Evolutionary conservation across 2,329 filamentous ascomycete genomes (phyloP).

Genomic region (Calonectria crousiana): DNA sequence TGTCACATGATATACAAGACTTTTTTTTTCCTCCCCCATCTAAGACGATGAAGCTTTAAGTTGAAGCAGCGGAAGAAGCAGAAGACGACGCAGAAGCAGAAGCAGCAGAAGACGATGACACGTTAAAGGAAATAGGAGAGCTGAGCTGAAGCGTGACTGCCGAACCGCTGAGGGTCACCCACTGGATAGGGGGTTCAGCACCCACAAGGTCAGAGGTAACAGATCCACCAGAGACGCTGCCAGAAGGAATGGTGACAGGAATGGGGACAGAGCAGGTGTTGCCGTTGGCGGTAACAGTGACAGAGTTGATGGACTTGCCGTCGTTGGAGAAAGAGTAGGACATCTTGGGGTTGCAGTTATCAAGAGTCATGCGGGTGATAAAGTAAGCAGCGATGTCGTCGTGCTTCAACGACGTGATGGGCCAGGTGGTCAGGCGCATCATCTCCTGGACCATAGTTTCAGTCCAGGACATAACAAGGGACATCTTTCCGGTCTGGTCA

Average conservation of each 20-base stretch:
- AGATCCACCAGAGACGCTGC: constrained; percentile 19
- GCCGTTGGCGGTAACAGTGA: constrained; percentile 24
- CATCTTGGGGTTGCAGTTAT: constrained; percentile 28
- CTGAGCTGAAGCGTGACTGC: constrained; percentile 23
- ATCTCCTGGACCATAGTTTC: constrained; percentile 34
- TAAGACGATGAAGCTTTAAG: not conserved
- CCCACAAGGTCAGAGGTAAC: constrained; percentile 21
- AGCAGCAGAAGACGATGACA: not conserved
- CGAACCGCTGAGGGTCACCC: constrained; percentile 29
- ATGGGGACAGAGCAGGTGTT: constrained; percentile 28
- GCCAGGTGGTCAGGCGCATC: constrained; percentile 33
- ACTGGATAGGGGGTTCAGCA: constrained; percentile 32
- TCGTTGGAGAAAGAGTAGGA: constrained; percentile 26
- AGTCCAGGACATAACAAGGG: constrained; percentile 32
- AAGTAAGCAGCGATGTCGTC: constrained; percentile 33
- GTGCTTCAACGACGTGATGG: constrained; percentile 30
- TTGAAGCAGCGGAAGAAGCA: not conserved
- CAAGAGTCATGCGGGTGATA: constrained; percentile 28
- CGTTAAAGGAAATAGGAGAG: constrained; percentile 1
- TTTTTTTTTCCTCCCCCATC: not conserved
- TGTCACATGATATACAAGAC: constrained; percentile 11
- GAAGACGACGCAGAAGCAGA: not conserved
- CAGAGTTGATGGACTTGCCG: constrained; percentile 14
- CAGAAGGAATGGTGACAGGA: constrained; percentile 27
- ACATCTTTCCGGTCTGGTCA: constrained; percentile 30